Evolutionary conservation across 169 alveolate genomes (phyloP).

Genomic region (Babesia divergens): DNA sequence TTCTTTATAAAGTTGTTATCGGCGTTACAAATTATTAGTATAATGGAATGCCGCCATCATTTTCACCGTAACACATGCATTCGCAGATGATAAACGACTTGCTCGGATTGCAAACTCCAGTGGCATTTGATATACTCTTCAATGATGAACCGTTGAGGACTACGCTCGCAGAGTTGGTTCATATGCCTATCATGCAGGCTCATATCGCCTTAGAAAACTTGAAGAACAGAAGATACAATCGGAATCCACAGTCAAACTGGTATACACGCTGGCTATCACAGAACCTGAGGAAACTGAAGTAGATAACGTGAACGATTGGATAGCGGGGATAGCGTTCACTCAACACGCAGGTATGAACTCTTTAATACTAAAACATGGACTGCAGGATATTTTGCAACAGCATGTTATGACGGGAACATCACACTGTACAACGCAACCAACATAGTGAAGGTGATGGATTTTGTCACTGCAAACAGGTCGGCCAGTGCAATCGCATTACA

Average conservation of each 20-base stretch:
- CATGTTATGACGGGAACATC: conserved; percentile 45
- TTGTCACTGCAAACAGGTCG: conserved; percentile 18
- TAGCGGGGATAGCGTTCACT: conserved; percentile 23
- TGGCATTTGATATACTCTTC: conserved; percentile 50
- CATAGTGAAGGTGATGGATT: conserved; percentile 8
- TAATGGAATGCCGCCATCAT: background rate
- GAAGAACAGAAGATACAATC: conserved; percentile 32
- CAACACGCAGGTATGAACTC: conserved; percentile 5
- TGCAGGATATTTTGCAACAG: conserved; percentile 30
- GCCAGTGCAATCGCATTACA: conserved; percentile 8
- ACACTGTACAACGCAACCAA: conserved; percentile 19
- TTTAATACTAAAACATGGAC: no score
- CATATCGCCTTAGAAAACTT: conserved; percentile 15
- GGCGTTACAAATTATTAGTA: background rate
- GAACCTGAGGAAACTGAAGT: conserved; percentile 38
- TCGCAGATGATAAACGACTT: conserved; percentile 62
- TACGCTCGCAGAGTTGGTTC: conserved; percentile 49
- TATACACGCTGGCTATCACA: conserved; percentile 43
- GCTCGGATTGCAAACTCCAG: conserved; percentile 36
- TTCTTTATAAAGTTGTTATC: background rate
- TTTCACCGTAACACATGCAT: background rate
- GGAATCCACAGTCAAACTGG: conserved; percentile 44
- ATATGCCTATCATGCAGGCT: background rate
- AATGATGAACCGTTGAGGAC: conserved; percentile 44
- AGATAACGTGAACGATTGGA: conserved; percentile 54